These are phyloP conservation scores for Fusarium tuaranense DNA, from an alignment of 2,329 filamentous ascomycete genomes.

Conservation along the genomic window DNA sequence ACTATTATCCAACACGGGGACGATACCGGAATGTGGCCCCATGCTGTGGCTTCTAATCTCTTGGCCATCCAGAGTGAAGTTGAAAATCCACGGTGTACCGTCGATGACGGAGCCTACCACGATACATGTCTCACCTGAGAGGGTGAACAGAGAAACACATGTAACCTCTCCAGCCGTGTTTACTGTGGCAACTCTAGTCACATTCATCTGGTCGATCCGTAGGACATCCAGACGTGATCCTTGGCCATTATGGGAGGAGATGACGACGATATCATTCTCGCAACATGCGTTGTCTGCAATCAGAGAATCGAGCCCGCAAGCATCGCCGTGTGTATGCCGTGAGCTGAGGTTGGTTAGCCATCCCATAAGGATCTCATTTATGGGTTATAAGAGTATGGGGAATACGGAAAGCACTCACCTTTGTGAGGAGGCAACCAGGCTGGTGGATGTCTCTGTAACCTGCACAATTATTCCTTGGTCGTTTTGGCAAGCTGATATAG, in stretches of 20 bases:
- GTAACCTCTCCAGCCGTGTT: slow-evolving; percentile 61
- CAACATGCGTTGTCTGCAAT: slow-evolving; percentile 58
- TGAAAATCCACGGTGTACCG: slow-evolving; percentile 49
- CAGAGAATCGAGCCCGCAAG: slow-evolving; percentile 44
- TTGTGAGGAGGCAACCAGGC: slow-evolving; percentile 51
- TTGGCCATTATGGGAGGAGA: slow-evolving; percentile 55
- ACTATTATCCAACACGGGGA: neutral
- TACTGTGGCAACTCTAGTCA: slow-evolving; percentile 48
- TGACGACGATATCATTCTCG: slow-evolving; percentile 51
- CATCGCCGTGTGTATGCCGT: slow-evolving; percentile 48
- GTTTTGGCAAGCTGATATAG: slow-evolving; percentile 58
- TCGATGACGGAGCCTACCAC: slow-evolving; percentile 51
- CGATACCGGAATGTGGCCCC: slow-evolving; percentile 26
- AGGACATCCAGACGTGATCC: slow-evolving; percentile 56
- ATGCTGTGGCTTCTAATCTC: slow-evolving; percentile 31
- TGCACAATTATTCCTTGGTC: slow-evolving; percentile 60
- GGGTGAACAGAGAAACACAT: slow-evolving; percentile 54
- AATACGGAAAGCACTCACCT: slow-evolving; percentile 40
- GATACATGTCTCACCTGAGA: slow-evolving; percentile 44
- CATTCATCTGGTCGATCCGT: slow-evolving; percentile 47
- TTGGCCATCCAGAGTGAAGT: slow-evolving; percentile 45
- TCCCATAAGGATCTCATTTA: neutral
- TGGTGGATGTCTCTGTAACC: slow-evolving; percentile 63
- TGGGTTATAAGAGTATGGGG: neutral
- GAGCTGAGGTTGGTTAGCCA: slow-evolving; percentile 42